Evolutionary conservation across 208 protist genomes (phyloP).

Genomic region (Leishmania amazonensis): DNA sequence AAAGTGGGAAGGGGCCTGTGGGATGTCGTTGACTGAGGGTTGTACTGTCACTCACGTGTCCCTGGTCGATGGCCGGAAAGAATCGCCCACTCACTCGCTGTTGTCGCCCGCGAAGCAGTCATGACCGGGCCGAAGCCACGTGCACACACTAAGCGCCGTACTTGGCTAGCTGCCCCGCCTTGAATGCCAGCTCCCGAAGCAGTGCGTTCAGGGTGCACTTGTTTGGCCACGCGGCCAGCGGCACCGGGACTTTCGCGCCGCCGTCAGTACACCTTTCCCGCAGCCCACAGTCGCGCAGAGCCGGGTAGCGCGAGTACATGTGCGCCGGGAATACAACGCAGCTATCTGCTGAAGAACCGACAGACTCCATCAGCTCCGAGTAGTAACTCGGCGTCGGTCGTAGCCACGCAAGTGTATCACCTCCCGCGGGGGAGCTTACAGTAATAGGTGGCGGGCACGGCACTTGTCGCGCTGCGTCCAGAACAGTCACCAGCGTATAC

Average conservation of each 20-base stretch:
- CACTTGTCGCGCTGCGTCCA: conserved; percentile 14
- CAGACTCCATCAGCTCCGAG: conserved; percentile 16
- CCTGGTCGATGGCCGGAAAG: neutral
- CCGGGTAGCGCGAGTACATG: conserved; percentile 35
- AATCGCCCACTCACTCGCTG: neutral
- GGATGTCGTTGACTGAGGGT: neutral
- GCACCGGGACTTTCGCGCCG: neutral
- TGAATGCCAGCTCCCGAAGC: conserved; percentile 62
- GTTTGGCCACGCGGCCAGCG: conserved; percentile 12
- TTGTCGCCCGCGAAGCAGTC: neutral
- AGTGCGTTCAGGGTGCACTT: conserved; percentile 42
- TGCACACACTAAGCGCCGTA: conserved; percentile 47
- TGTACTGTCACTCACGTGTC: neutral
- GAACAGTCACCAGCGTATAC: conserved; percentile 24
- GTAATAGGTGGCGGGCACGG: conserved; percentile 3
- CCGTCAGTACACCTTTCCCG: conserved; percentile 3
- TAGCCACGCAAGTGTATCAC: conserved; percentile 33
- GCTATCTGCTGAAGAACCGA: neutral
- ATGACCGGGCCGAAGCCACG: neutral
- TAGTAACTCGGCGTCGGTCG: conserved; percentile 43
- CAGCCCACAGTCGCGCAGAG: conserved; percentile 32
- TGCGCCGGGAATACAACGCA: conserved; percentile 23
- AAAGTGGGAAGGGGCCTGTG: neutral
- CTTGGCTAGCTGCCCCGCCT: conserved; percentile 60
- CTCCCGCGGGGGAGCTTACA: neutral